phyloP scores from a whole-genome alignment of 495 filamentous ascomycete species.

The Rusavskia elegans region DNA sequence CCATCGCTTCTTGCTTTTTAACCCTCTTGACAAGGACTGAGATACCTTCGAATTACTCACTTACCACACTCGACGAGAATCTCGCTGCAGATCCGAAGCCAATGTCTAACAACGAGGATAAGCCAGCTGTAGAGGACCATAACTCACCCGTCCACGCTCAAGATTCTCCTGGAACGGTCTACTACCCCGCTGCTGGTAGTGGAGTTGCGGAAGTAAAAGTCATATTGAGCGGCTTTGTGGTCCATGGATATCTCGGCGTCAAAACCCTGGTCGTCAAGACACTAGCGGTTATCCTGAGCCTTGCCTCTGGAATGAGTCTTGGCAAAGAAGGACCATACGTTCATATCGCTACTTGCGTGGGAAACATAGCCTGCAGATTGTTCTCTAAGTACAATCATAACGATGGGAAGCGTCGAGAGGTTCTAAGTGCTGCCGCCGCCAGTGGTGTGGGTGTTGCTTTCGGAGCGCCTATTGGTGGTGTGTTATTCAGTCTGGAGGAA shows the following conservation, averaged over 20 bases:
- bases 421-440: constrained; percentile 81
- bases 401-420: constrained; percentile 80
- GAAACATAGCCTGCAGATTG: constrained; percentile 84
- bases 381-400: constrained; percentile 91
- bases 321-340: constrained; percentile 97
- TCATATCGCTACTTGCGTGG: constrained; percentile 89
- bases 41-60: constrained; percentile 70
- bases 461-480: constrained; percentile 82
- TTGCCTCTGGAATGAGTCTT: constrained; percentile 80
- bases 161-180: constrained; percentile 39
- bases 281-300: constrained; percentile 66
- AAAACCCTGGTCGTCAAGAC: constrained; percentile 84
- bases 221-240: constrained; percentile 90
- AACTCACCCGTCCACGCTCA: constrained; percentile 13
- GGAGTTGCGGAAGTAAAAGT: constrained; percentile 96
- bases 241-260: constrained; percentile 87
- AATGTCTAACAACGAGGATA: constrained; percentile 19
- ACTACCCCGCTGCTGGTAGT: constrained; percentile 91
- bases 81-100: constrained; percentile 31
- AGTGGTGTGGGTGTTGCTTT: constrained; percentile 92
- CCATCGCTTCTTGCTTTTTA: constrained; percentile 59
- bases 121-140: constrained; percentile 22
- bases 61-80: constrained; percentile 82
- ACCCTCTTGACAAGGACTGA: constrained; percentile 82
- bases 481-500: constrained; percentile 89